These are phyloP conservation scores for Clavispora santaluciae DNA, from an alignment of 805 yeast genomes.

Conservation along the genomic window DNA sequence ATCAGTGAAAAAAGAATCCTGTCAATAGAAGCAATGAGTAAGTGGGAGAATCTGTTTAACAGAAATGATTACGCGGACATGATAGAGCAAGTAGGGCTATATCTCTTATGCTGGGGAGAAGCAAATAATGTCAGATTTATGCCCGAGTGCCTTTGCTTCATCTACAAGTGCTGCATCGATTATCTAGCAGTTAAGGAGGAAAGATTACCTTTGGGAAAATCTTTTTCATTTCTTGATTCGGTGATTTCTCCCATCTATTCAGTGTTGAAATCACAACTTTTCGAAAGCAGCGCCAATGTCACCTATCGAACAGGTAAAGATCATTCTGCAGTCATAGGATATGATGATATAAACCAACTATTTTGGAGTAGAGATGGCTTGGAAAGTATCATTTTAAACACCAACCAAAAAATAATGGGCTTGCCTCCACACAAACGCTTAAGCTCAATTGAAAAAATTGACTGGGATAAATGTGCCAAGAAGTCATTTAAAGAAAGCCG, in stretches of 20 bases:
- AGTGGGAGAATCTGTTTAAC: slow-evolving; percentile 24
- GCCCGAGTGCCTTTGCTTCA: slow-evolving; percentile 85
- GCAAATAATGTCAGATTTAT: slow-evolving; percentile 80
- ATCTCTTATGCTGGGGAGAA: slow-evolving; percentile 83
- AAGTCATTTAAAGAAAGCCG: slow-evolving; percentile 94
- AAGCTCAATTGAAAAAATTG: slow-evolving; percentile 44
- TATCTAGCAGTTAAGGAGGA: slow-evolving; percentile 13
- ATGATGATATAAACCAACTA: slow-evolving; percentile 84
- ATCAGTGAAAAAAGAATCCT: too few species aligned
- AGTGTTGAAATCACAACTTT: slow-evolving; percentile 54
- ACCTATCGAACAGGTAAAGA: slow-evolving; percentile 37
- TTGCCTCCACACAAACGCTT: slow-evolving; percentile 55
- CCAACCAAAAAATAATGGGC: slow-evolving; percentile 46
- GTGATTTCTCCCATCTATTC: slow-evolving; percentile 70
- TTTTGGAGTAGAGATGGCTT: slow-evolving; percentile 80
- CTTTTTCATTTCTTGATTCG: slow-evolving; percentile 49
- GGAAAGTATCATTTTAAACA: slow-evolving; percentile 46
- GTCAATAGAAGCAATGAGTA: slow-evolving; percentile 46
- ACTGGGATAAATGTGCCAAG: slow-evolving; percentile 71
- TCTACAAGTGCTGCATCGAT: slow-evolving; percentile 77
- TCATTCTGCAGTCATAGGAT: slow-evolving; percentile 69
- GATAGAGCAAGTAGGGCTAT: slow-evolving; percentile 61
- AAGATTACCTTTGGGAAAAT: too few species aligned
- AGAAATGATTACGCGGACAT: slow-evolving; percentile 31
- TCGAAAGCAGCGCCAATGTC: neutral